phyloP scores from a whole-genome alignment of 2,329 filamentous ascomycete genomes.

The Epichloe aotearoae region DNA sequence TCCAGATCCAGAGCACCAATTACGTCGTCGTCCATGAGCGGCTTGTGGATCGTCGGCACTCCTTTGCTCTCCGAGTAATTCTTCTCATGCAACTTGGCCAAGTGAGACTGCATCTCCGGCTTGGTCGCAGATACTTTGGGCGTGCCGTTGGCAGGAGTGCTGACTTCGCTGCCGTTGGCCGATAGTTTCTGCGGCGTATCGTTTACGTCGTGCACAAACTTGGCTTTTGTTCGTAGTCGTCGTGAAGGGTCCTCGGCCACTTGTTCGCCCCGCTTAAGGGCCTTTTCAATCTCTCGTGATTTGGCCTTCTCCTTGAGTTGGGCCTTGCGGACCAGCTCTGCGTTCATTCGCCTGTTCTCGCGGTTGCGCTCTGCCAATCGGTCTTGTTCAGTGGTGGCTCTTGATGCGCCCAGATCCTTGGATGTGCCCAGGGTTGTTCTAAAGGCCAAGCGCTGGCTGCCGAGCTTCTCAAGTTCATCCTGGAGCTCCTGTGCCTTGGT shows the following conservation, averaged over 20 bases:
- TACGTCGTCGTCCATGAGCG: constrained; percentile 81
- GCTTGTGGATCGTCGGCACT: constrained; percentile 58
- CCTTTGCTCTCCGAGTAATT: constrained; percentile 44
- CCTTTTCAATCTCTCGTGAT: constrained; percentile 45
- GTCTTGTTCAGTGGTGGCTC: constrained; percentile 56
- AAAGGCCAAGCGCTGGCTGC: constrained; percentile 61
- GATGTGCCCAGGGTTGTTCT: constrained; percentile 45
- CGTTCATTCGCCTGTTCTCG: constrained; percentile 71
- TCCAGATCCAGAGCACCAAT: constrained; percentile 81
- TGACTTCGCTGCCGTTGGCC: constrained; percentile 35
- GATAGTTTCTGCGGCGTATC: constrained; percentile 31
- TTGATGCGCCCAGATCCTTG: constrained; percentile 37
- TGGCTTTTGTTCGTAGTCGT: constrained; percentile 52
- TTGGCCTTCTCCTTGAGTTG: constrained; percentile 67
- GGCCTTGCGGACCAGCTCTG: constrained; percentile 81
- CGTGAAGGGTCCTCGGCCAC: constrained; percentile 45
- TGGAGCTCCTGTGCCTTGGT: constrained; percentile 40
- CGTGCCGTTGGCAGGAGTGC: constrained; percentile 39
- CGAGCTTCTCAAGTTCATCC: constrained; percentile 47
- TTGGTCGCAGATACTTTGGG: constrained; percentile 34
- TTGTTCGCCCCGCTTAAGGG: constrained; percentile 49
- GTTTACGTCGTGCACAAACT: constrained; percentile 53
- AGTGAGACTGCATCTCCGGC: constrained; percentile 32
- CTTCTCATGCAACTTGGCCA: constrained; percentile 40
- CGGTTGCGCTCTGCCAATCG: constrained; percentile 72